Conservation (phyloP, 2,329 filamentous ascomycete species). For the Penicillium sp. region DNA sequence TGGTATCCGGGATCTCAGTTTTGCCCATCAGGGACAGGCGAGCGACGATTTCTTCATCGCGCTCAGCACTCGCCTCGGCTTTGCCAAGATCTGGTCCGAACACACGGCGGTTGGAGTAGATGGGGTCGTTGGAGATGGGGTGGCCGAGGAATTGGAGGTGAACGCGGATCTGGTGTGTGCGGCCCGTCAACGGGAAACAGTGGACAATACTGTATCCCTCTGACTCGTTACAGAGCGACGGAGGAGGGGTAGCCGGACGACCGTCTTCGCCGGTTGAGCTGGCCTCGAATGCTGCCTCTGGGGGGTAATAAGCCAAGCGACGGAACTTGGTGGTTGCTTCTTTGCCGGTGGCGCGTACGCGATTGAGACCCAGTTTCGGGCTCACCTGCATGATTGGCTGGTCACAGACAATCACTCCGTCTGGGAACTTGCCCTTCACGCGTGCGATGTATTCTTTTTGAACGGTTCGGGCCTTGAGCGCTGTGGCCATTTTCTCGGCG, state of each 20-base stretch:
- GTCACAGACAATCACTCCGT: constrained; percentile 86
- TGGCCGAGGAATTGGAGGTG: constrained; percentile 93
- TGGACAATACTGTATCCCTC: constrained; percentile 92
- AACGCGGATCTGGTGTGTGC: constrained; percentile 92
- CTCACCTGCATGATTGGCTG: constrained; percentile 92
- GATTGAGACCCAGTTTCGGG: constrained; percentile 89
- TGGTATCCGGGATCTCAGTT: constrained; percentile 83
- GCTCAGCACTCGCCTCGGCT: constrained; percentile 64
- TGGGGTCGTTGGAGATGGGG: constrained; percentile 95
- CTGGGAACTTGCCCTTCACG: constrained; percentile 87
- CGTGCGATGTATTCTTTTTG: constrained; percentile 94
- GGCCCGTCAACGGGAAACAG: constrained; percentile 86
- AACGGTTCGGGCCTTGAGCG: constrained; percentile 78
- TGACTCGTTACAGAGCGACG: constrained; percentile 42
- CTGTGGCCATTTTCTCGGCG: constrained; percentile 71
- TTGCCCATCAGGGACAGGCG: constrained; percentile 89
- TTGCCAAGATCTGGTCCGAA: constrained; percentile 79
- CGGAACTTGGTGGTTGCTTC: constrained; percentile 88
- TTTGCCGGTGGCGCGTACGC: constrained; percentile 91
- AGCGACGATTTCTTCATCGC: constrained; percentile 86
- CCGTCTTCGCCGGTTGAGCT: constrained; percentile 20
- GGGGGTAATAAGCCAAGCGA: constrained; percentile 84
- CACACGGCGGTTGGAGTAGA: constrained; percentile 91
- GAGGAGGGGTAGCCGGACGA: constrained; percentile 34
- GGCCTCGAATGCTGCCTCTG: constrained; percentile 26